Evolutionary conservation across 345 rosid species (phyloP), one percentile per base, ranked within the genome.

Genomic region (Populus nigra): DNA sequence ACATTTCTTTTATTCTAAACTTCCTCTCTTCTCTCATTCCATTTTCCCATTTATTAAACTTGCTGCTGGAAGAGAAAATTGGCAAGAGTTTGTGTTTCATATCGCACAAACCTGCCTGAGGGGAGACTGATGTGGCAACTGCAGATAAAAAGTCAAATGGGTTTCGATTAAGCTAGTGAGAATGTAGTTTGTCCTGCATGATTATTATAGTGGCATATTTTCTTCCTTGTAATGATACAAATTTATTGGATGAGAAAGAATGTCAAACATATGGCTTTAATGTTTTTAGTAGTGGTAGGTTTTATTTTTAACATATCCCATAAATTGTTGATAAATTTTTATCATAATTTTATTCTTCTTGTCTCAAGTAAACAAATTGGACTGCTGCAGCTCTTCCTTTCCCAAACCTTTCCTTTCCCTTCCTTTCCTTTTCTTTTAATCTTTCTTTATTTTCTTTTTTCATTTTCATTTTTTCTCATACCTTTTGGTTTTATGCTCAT

Each of bases 401-500:
- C 27, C 1, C 39, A 31, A 5, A 17, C 55, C 29, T 17, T 72
- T 9, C 27, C 16, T 22, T 13, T 55, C 55, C 13, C n/a, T 41
- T 50, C 55, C 13, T n/a, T 41, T 50, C 7, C 29, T 17, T 72
- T 9, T 50, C 16, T 33, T 13, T 55, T 38, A 38, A 38, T 38
- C 39, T 38, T 38, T 38, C 45, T 61, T 2, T 23, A 33, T 27
- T 33, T 11, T 31, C 39, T 70, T 68, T 16, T 9, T 36, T n/a
- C 23, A 45, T 16, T 9, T 36, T n/a, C 23, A 45, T 71, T 55
- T 47, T 17, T 13, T 43, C 67, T 23, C 63, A 47, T 73, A 41
- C 67, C n/a, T 33, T 20, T 50, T 22, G 10, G 31, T 5, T n/a
- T 63, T 47, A 61, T 63, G 77, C 68, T 84, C 18, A 72, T 61